These are phyloP conservation scores for Tylopilus sp. DNA, from an alignment of 768 basidiomycete genomes.

Conservation along the genomic window DNA sequence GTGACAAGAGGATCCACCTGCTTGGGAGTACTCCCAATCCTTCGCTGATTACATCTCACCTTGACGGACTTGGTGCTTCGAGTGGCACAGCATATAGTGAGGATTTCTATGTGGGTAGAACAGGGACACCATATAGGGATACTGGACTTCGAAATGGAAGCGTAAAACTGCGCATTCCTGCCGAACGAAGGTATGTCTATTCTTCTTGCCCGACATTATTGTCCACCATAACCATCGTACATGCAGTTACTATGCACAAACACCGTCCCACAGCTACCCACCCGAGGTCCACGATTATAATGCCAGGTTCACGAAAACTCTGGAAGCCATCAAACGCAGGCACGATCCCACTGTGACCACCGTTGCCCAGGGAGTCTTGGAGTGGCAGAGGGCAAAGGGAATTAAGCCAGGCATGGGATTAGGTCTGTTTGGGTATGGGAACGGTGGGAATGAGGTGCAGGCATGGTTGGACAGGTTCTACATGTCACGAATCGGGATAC, in stretches of 20 bases:
- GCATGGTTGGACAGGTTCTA: constrained; percentile 97
- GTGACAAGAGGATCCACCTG: constrained; percentile 37
- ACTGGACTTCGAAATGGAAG: constrained; percentile 47
- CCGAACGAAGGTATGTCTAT: constrained; percentile 66
- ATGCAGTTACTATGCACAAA: constrained; percentile 81
- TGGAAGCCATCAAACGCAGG: constrained; percentile 87
- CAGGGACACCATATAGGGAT: constrained; percentile 10
- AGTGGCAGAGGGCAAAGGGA: constrained; percentile 76
- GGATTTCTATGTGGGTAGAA: not conserved
- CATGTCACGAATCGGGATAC: constrained; percentile 91
- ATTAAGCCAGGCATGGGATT: constrained; percentile 28
- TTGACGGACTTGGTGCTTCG: constrained; percentile 32
- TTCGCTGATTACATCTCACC: constrained; percentile 41
- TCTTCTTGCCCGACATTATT: not conserved
- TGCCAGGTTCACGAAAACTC: constrained; percentile 78
- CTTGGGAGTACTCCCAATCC: constrained; percentile 84
- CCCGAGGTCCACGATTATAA: constrained; percentile 95
- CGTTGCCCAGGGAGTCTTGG: constrained; percentile 92
- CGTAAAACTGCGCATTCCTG: constrained; percentile 72
- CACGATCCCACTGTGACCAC: constrained; percentile 99
- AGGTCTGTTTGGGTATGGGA: constrained; percentile 36
- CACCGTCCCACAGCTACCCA: constrained; percentile 70
- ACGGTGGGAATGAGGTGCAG: constrained; percentile 86
- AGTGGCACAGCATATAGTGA: constrained; percentile 10
- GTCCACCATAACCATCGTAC: not conserved